Evolutionary conservation across 306 rosid genomes (phyloP).

Genomic region (Cucumis melo): DNA sequence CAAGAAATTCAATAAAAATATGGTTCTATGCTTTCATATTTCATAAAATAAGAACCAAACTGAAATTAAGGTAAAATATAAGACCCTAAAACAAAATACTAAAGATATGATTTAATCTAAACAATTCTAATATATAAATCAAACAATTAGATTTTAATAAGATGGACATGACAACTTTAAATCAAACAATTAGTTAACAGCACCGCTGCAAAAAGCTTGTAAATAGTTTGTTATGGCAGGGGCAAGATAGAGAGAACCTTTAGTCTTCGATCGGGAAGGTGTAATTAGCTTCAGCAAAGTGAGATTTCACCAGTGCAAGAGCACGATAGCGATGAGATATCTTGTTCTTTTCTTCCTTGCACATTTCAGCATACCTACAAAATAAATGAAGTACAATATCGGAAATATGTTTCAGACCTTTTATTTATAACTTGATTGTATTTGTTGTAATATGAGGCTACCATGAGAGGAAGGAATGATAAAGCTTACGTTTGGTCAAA

Average conservation of each 20-base stretch:
- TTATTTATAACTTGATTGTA: not conserved
- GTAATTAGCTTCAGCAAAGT: constrained; percentile 72
- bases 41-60: not conserved
- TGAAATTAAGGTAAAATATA: not conserved
- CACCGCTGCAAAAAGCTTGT: not conserved
- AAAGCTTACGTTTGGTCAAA: constrained; percentile 55
- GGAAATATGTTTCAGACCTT: not conserved
- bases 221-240: not conserved
- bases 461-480: not conserved
- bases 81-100: not conserved
- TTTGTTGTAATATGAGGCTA: not conserved
- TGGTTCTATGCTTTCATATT: not conserved
- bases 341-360: constrained; percentile 86
- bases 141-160: not conserved
- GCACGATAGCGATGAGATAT: constrained; percentile 77
- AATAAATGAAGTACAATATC: not conserved
- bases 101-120: not conserved
- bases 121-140: not conserved
- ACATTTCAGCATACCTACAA: constrained; percentile 81
- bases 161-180: not conserved
- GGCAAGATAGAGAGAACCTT: not conserved
- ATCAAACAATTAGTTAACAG: not conserved
- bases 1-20: too few species aligned
- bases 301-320: constrained; percentile 71
- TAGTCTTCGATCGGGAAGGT: constrained; percentile 30